These are phyloP conservation scores for Sclerotiophoma versabilis DNA, from an alignment of 2,329 filamentous ascomycete genomes.

Conservation along the genomic window DNA sequence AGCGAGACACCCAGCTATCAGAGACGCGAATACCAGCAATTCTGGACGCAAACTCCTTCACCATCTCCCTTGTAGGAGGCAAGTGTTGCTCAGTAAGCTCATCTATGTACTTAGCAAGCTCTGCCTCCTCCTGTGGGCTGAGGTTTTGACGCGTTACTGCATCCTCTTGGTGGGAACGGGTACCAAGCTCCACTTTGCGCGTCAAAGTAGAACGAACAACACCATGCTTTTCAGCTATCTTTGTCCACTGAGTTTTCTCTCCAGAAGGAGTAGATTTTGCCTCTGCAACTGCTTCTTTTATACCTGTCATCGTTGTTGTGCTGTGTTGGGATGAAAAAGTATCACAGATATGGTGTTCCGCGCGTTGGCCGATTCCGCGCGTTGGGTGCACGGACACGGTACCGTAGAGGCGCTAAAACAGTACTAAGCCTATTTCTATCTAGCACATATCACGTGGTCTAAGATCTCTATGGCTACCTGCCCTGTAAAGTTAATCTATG, in stretches of 20 bases:
- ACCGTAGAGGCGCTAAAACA: too few species aligned
- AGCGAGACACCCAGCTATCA: constrained; percentile 26
- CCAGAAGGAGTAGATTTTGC: too few species aligned
- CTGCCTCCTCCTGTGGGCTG: constrained; percentile 12
- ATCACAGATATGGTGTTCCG: background rate
- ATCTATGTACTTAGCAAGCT: constrained; percentile 30
- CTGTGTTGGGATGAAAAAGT: background rate
- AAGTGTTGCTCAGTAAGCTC: constrained; percentile 17
- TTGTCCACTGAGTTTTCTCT: too few species aligned
- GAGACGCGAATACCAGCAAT: constrained; percentile 16
- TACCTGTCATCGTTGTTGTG: constrained; percentile 4
- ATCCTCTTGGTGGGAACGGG: background rate
- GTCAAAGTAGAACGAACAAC: constrained; percentile 1
- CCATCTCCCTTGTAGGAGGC: too few species aligned
- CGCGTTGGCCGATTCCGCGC: background rate
- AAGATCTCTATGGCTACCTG: too few species aligned
- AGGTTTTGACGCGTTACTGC: constrained; percentile 1
- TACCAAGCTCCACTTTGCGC: background rate
- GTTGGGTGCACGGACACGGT: too few species aligned
- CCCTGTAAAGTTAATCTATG: too few species aligned
- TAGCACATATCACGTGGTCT: too few species aligned
- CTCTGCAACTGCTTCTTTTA: background rate
- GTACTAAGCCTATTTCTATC: too few species aligned
- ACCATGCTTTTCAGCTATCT: constrained; percentile 4
- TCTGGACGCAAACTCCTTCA: constrained; percentile 16